Evolutionary conservation across 768 basidiomycete species (phyloP).

Genomic region (Tubosaeta sp.): DNA sequence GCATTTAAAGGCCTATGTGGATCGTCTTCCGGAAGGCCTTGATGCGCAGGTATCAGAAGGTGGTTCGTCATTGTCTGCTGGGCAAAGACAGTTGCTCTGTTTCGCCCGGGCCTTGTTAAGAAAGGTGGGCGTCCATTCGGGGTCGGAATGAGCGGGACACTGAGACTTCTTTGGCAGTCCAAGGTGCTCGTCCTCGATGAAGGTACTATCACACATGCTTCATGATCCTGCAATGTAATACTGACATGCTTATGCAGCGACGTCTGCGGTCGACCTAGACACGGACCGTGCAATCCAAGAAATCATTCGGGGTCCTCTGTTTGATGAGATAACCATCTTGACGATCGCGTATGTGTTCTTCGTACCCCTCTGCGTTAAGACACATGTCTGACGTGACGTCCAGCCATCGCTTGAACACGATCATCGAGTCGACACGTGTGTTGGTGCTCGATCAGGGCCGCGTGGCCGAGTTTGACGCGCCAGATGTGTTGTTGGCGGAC

Average conservation of each 20-base stretch:
- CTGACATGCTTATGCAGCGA: slow-evolving; percentile 44
- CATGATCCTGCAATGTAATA: not conserved
- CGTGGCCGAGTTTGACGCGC: slow-evolving; percentile 81
- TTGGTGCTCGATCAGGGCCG: slow-evolving; percentile 77
- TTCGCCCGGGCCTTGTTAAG: slow-evolving; percentile 82
- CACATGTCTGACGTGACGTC: slow-evolving; percentile 20
- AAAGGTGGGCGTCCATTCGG: slow-evolving; percentile 45
- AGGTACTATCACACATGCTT: slow-evolving; percentile 38
- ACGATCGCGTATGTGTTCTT: slow-evolving; percentile 68
- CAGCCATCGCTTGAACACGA: slow-evolving; percentile 80
- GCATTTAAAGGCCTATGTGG: slow-evolving; percentile 65
- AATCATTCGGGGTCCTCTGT: slow-evolving; percentile 78
- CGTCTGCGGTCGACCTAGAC: slow-evolving; percentile 86
- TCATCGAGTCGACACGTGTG: slow-evolving; percentile 78
- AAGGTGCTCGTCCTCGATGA: slow-evolving; percentile 91
- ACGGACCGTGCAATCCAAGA: slow-evolving; percentile 87
- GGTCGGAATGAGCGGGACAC: not conserved
- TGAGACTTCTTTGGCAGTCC: slow-evolving; percentile 48
- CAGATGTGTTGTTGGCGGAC: slow-evolving; percentile 57
- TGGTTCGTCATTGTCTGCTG: slow-evolving; percentile 76
- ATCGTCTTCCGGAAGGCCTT: slow-evolving; percentile 58
- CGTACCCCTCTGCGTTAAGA: not conserved
- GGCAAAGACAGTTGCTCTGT: slow-evolving; percentile 85
- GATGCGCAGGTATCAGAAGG: slow-evolving; percentile 76
- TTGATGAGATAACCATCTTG: slow-evolving; percentile 74